Conservation (phyloP, 78 protist species). For the Anaeramoeba flamelloides region DNA sequence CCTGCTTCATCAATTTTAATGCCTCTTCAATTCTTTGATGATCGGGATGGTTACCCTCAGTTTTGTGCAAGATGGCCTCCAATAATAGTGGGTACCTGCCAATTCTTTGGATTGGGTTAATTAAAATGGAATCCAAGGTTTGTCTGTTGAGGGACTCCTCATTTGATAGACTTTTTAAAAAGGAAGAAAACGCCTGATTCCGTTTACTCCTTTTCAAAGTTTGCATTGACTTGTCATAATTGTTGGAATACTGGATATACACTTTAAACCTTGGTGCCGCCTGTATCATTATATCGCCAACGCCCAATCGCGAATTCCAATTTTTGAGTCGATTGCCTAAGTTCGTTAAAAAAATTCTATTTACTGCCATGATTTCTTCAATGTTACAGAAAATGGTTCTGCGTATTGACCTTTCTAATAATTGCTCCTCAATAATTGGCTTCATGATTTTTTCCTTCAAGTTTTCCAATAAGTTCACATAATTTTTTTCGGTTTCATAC, state of each 20-base stretch:
- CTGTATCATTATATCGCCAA: not conserved
- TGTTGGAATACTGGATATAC: not conserved
- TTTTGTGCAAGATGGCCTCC: not conserved
- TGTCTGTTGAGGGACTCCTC: not conserved
- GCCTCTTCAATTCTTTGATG: not conserved
- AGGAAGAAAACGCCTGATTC: not conserved
- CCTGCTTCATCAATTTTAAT: too few relatives aligned
- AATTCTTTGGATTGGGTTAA: not conserved
- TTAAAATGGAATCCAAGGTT: not conserved
- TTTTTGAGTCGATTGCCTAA: not conserved
- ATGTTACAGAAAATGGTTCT: not conserved
- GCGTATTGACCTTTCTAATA: not conserved
- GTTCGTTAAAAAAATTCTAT: not conserved
- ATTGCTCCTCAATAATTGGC: not conserved
- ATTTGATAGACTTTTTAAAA: not conserved
- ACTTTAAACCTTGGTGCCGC: not conserved
- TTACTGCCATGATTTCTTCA: not conserved
- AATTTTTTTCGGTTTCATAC: not conserved
- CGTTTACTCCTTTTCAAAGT: not conserved
- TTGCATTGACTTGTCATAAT: not conserved
- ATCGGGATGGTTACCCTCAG: not conserved
- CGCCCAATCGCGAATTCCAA: not conserved
- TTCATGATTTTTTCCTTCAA: not conserved
- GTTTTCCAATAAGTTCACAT: not conserved
- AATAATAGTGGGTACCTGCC: not conserved